Evolutionary conservation across 257 asterid species (phyloP), one percentile per base, ranked within the genome.

Genomic region (Leptodermis oblonga): DNA sequence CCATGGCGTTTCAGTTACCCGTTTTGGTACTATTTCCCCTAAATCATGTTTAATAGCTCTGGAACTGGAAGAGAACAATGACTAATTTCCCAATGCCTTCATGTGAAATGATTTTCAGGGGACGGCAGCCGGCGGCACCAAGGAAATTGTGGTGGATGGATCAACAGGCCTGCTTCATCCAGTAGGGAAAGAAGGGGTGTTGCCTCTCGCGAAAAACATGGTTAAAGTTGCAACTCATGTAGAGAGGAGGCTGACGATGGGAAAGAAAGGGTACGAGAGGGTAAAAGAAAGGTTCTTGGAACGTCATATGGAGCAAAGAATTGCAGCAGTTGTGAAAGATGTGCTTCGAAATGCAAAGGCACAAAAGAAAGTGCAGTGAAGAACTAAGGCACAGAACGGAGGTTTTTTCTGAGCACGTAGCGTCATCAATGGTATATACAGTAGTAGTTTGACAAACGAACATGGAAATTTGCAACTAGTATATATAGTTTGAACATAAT

Each of bases 1-100:
- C 97, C 54, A 94, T 94, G 99, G 99, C 97, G 22, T 94, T 94
- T 82, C 90, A 91, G 88, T 85, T 94, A 64, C 97, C 99, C 62
- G 95, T 91, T 51, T 79, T 94, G 96, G 99, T 94, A 82, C 43
- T 11, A 42, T 65, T 73, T 39, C 61, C 3, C 37, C 15, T 8
- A 53, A n/a, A n/a, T n/a, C n/a, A 56, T 72, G 51, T 54, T 41
- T 5, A 20, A 28, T 36, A 31, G 37, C 9, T n/a, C 45, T 3
- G 22, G n/a, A 63, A 37, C 33, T n/a, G 10, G 22, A 25, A n/a
- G 22, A 22, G 74, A 70, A 36, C 28, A 33, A 31, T 4, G 51
- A 31, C 41, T 49, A 11, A 30, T 42, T 34, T 39, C 37, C 59
- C 14, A 20, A 33, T 65, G 45, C 39, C 14, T 31, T 23, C 20